Base-by-base conservation (phyloP, 2,329 filamentous ascomycete species). In the Ophiostoma australiae region DNA sequence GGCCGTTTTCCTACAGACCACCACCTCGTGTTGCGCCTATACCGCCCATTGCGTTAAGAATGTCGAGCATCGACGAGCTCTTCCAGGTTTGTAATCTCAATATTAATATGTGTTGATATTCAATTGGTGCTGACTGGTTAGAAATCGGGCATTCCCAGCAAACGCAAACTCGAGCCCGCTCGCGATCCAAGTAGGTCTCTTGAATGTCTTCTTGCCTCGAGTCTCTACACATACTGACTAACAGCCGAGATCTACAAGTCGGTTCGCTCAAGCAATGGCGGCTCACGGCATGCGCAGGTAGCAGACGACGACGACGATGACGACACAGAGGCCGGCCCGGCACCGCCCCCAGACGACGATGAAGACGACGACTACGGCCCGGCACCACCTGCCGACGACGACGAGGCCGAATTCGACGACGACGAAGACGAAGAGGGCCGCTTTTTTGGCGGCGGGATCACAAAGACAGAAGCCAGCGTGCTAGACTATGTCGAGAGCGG, bases 401-500 rank as follows among this genome's bases (percentile, higher is more conserved):
- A 84, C 13, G 67, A 31, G 1, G 72, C 41, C 27, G 82, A 85
- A 1, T 83, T 84, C 13, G 78, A 78, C 13, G 77, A 77, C 3
- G 78, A 76, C 71, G 91, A 94, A 75, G 94, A 97, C 76, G 93
- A 97, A 70, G 95, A 97, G 74, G 95, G 94, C 0, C 90, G 95
- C 13, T 99, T 99, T 83, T 99, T 97, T 76, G 95, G 94, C 63
- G 92, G 93, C 70, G 95, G 95, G 44, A 90, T 99, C 76, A 92
- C 90, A 35, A 86, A 89, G 72, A 86, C 92, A 75, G 93, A 96
- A 74, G 90, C 89, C 2, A 87, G 93, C 75, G 92, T 95, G 27
- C 85, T 99, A 77, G 91, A 98, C 80, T 98, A 91, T 77, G 88
- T 99, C 73, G 93, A 97, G 8, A 72, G 71, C 73, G 80, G 80